Evolutionary conservation across 2,329 filamentous ascomycete species (phyloP), one percentile per base, ranked within the genome.

Genomic region (Colletotrichum liriopes): DNA sequence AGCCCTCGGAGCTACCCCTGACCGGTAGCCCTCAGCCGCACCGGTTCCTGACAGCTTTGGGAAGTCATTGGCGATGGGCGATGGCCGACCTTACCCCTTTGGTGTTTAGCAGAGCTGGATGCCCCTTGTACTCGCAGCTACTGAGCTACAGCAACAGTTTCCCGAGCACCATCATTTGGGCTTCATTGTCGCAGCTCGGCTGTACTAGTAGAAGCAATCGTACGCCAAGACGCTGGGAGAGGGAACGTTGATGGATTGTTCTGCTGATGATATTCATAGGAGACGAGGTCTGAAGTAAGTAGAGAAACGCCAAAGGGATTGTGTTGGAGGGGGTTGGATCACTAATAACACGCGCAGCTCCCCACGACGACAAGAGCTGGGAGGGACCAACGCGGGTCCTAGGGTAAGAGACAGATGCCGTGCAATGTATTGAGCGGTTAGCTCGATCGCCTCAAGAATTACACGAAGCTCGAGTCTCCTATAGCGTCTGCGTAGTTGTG

Each of bases 11-110:
- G 20, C n/a, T 62, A 59, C 65, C 69, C 69, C 59, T 69, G 65
- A 45, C 29, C 8, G 45, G 45, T 45, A 6, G 23, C 39, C 45
- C 47, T 72, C 69, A 72, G 69, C 69, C 69, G 69, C 69, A 72
- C 43, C 51, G 56, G 47, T 58, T 67, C 39, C 39, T 63, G 65
- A 47, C 56, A 51, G 29, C 6, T 64, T 69, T 41, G 39, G 69
- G 58, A 43, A 62, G 65, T 18, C 45, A 45, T 69, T 60, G 66
- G 65, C 65, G 59, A 72, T 54, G 65, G 56, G 23, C 3, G 0
- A n/a, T 47, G 23, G 3, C 6, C 18, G 49, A 55, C 65, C 65
- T 54, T 72, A 23, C 45, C 69, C 29, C 7, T 43, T 72, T 65
- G 45, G 69, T 49, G 6, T n/a, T 43, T 47, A n/a, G n/a, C 29